phyloP scores from a whole-genome alignment of 2,329 filamentous ascomycete genomes.

The Calonectria pauciramosa region DNA sequence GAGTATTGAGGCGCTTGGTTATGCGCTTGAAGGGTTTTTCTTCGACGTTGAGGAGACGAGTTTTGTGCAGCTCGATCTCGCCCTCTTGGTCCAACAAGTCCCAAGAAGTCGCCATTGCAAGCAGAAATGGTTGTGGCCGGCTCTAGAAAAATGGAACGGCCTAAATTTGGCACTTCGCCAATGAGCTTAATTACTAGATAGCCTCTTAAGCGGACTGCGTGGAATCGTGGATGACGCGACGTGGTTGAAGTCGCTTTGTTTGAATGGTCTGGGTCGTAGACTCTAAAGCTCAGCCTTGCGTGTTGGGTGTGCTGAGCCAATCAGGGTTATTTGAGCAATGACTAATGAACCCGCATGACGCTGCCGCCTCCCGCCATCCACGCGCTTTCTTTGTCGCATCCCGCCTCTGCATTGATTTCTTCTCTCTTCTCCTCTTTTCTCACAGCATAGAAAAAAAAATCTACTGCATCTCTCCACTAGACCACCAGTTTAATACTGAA shows the following conservation, averaged over 20 bases:
- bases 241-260: not conserved
- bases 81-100: constrained; percentile 80
- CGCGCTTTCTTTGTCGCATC: constrained; percentile 6
- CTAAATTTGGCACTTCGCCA: not conserved
- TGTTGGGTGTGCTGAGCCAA: constrained; percentile 29
- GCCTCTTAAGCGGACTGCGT: not conserved
- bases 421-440: constrained; percentile 6
- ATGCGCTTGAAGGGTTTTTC: constrained; percentile 93
- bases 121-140: not conserved
- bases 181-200: not conserved
- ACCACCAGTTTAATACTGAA: not conserved
- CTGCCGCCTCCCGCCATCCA: constrained; percentile 11
- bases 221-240: not conserved
- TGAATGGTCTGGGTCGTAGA: constrained; percentile 5
- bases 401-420: not conserved
- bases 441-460: not conserved
- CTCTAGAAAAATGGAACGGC: not conserved
- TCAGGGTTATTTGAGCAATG: constrained; percentile 32
- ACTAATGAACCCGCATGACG: constrained; percentile 41
- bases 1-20: constrained; percentile 81
- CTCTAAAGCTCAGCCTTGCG: constrained; percentile 40
- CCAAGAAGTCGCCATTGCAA: constrained; percentile 64
- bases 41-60: constrained; percentile 89
- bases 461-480: not conserved
- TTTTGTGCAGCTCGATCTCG: constrained; percentile 88